Percentiles rank a stretch among this genome's conserved stretches.
Conservation (phyloP, 805 yeast species). For the Candida quercuum region DNA sequence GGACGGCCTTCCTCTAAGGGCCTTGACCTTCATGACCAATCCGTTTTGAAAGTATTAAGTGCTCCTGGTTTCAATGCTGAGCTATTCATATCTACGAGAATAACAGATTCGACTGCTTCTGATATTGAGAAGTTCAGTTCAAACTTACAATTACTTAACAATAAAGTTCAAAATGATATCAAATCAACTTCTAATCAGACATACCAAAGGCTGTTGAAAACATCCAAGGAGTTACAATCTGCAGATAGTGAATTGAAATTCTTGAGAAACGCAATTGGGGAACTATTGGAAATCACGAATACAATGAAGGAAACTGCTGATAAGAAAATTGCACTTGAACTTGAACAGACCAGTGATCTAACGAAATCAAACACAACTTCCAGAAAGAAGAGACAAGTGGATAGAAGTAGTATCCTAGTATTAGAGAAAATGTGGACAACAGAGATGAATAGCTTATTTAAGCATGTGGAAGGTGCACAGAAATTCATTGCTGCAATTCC, state of each 20-base stretch:
- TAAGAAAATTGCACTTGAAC: constrained; percentile 44
- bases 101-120: constrained; percentile 62
- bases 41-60: constrained; percentile 29
- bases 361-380: constrained; percentile 10
- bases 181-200: constrained; percentile 56
- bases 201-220: constrained; percentile 52
- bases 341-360: constrained; percentile 19
- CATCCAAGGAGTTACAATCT: constrained; percentile 54
- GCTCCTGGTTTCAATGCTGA: constrained; percentile 43
- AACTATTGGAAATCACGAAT: constrained; percentile 52
- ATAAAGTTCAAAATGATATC: constrained; percentile 49
- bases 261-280: constrained; percentile 55
- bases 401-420: constrained; percentile 65
- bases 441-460: constrained; percentile 63
- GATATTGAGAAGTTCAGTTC: constrained; percentile 68
- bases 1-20: constrained; percentile 6
- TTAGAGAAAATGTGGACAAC: constrained; percentile 79
- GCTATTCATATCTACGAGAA: constrained; percentile 39
- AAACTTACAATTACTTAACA: constrained; percentile 42
- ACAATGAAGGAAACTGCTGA: constrained; percentile 61
- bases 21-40: constrained; percentile 18
- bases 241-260: constrained; percentile 61
- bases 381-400: constrained; percentile 27
- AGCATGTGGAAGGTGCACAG: constrained; percentile 89
- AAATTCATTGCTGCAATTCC: constrained; percentile 68